Conservation (phyloP, 257 asterid species). For the Solanum paucissectum region DNA sequence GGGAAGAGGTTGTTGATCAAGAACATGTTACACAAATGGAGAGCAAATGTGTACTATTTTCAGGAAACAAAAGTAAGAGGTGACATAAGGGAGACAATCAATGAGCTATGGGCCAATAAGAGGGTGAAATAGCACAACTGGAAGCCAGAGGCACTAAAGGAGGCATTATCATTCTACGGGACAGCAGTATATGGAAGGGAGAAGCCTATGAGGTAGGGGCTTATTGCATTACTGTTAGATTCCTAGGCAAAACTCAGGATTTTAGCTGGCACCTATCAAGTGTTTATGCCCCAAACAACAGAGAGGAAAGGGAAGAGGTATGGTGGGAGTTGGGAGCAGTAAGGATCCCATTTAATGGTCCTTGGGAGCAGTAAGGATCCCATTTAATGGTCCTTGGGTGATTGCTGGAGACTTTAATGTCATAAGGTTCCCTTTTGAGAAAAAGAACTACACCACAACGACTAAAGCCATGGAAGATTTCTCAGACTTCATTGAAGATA, state of each 20-base stretch:
- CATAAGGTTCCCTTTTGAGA: background rate
- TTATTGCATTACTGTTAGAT: background rate
- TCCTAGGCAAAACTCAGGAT: background rate
- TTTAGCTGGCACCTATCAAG: background rate
- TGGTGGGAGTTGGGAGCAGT: background rate
- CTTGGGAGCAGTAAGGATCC: background rate
- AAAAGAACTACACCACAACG: background rate
- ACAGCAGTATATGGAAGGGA: background rate
- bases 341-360: background rate
- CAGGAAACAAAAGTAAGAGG: background rate
- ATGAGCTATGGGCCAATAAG: background rate
- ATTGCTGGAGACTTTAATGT: background rate
- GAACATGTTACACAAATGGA: background rate
- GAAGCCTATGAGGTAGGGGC: background rate
- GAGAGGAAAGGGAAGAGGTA: background rate
- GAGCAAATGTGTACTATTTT: background rate
- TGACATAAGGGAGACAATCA: background rate
- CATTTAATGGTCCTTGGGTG: background rate
- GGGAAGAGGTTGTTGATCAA: background rate
- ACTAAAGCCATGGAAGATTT: background rate
- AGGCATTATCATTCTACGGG: background rate
- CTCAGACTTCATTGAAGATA: background rate
- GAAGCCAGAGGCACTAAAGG: background rate
- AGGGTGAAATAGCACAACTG: background rate
- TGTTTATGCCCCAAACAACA: background rate